Percentiles rank a stretch among this genome's conserved stretches.
These are phyloP conservation scores for Rhodocollybia butyracea DNA, from an alignment of 768 basidiomycete genomes.

Conservation along the genomic window DNA sequence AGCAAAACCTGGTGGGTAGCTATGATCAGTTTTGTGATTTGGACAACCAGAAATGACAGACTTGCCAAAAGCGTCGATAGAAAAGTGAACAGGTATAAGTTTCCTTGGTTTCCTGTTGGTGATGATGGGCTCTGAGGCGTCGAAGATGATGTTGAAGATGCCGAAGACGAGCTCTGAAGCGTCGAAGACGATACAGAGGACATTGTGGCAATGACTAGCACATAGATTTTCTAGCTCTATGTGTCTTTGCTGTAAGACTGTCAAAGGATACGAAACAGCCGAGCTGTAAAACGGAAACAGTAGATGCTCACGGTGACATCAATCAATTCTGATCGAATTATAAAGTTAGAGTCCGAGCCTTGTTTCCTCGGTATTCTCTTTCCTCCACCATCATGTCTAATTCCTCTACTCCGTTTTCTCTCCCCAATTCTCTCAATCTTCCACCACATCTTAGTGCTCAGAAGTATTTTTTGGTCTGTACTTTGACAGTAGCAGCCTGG, in stretches of 20 bases:
- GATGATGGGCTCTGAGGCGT: conserved; percentile 6
- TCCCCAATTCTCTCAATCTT: conserved; percentile 71
- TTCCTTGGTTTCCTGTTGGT: conserved; percentile 26
- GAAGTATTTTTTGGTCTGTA: conserved; percentile 90
- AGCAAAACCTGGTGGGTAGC: conserved; percentile 67
- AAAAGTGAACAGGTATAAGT: conserved; percentile 38
- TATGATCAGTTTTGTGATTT: conserved; percentile 57
- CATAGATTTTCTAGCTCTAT: too few species aligned
- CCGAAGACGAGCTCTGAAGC: too few species aligned
- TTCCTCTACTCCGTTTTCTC: conserved; percentile 15
- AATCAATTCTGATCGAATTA: too few species aligned
- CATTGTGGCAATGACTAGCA: conserved; percentile 16
- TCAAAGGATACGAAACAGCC: too few species aligned
- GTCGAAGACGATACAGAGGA: conserved; percentile 2
- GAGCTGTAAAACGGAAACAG: too few species aligned
- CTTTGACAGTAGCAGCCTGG: conserved; percentile 87
- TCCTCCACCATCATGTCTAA: conserved; percentile 27
- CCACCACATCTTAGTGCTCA: conserved; percentile 78
- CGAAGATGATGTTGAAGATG: background rate
- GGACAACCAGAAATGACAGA: too few species aligned
- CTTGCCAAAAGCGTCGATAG: conserved; percentile 2
- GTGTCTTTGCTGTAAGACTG: too few species aligned
- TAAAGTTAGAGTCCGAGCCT: background rate
- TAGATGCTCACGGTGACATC: too few species aligned
- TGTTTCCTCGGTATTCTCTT: conserved; percentile 5